Conservation (phyloP, 2,329 filamentous ascomycete genomes). For the Byssochlamys sp. region DNA sequence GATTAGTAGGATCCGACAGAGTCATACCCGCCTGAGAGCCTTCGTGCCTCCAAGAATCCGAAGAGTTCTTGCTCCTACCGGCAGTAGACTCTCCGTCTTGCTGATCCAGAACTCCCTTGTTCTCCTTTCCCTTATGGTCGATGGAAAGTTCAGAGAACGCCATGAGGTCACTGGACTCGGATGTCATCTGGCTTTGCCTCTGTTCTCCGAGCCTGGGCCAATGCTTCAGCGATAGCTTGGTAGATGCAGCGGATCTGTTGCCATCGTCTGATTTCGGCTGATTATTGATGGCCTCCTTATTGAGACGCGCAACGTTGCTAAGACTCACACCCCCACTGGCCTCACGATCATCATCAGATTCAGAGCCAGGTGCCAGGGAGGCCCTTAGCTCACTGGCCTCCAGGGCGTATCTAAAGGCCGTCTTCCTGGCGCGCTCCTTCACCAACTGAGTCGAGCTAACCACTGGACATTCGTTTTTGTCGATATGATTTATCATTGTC, state of each 20-base stretch:
- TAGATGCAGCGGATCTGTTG: background rate
- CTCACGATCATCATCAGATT: constrained; percentile 3
- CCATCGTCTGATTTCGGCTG: constrained; percentile 7
- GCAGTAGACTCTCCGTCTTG: background rate
- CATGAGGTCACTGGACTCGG: constrained; percentile 12
- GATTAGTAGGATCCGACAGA: background rate
- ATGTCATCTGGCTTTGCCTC: background rate
- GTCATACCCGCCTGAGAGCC: background rate
- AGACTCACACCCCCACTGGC: constrained; percentile 16
- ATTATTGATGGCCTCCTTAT: constrained; percentile 11
- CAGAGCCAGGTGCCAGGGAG: background rate
- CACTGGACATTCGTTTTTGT: constrained; percentile 40
- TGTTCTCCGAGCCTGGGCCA: constrained; percentile 14
- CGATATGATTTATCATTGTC: constrained; percentile 46
- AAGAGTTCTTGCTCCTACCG: background rate
- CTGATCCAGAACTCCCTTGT: background rate
- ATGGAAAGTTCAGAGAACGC: constrained; percentile 7
- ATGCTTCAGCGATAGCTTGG: constrained; percentile 12
- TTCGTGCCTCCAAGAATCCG: background rate
- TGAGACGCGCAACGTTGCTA: constrained; percentile 3
- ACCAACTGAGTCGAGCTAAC: constrained; percentile 38
- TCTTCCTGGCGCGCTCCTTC: constrained; percentile 43
- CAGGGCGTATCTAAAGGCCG: constrained; percentile 32
- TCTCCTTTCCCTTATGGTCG: background rate
- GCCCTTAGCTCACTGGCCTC: background rate